A percentile compares a stretch with the other conserved stretches of the same genome.
phyloP scores from a whole-genome alignment of 352 stramenopile species.

The Globisporangium yorkense region DNA sequence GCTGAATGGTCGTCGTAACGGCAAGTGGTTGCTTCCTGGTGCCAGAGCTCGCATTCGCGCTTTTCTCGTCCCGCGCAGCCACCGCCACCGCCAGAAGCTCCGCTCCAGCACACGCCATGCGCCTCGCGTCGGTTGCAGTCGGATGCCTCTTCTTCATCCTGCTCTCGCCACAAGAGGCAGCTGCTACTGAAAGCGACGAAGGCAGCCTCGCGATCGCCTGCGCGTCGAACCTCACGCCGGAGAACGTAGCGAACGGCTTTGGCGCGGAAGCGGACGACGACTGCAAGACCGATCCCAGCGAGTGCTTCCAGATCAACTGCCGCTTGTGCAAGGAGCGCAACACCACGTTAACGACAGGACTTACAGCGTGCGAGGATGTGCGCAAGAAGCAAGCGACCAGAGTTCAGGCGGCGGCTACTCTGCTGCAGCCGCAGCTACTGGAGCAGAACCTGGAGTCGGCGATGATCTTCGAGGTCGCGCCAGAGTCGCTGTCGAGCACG shows the following conservation, averaged over 20 bases:
- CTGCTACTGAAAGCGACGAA: background rate
- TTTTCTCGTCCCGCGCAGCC: background rate
- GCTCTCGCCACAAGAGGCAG: background rate
- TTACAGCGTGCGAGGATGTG: constrained; percentile 2
- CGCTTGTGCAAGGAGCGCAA: constrained; percentile 11
- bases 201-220: background rate
- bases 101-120: background rate
- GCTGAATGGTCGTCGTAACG: background rate
- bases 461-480: background rate
- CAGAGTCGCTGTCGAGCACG: constrained; percentile 7
- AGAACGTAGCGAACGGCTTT: constrained; percentile 4
- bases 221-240: background rate
- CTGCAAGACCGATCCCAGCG: constrained; percentile 2
- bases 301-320: constrained; percentile 20
- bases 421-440: constrained; percentile 1
- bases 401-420: background rate
- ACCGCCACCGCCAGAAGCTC: background rate
- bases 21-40: background rate
- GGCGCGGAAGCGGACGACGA: constrained; percentile 2
- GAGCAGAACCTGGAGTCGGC: background rate
- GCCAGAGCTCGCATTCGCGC: background rate
- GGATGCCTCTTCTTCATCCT: background rate
- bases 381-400: background rate
- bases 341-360: constrained; percentile 12
- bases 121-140: background rate